phyloP scores from a whole-genome alignment of 257 asterid genomes.

The Salvia rosmarinus region DNA sequence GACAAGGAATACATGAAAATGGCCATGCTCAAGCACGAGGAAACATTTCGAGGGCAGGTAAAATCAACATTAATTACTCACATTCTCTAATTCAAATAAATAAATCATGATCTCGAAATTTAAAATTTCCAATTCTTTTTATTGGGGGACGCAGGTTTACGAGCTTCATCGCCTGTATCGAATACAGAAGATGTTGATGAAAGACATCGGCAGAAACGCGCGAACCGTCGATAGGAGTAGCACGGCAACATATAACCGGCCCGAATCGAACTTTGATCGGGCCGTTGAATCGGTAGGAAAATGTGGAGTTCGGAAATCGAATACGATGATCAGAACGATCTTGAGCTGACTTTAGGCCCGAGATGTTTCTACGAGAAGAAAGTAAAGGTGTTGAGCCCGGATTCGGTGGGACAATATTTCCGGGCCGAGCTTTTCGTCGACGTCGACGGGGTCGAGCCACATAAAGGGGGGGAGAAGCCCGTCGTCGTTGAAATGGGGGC shows the following conservation, averaged over 20 bases:
- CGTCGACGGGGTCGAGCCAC: slow-evolving; percentile 62
- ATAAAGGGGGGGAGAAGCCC: slow-evolving; percentile 36
- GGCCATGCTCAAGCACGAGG: slow-evolving; percentile 95
- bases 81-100: background rate
- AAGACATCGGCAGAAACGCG: slow-evolving; percentile 38
- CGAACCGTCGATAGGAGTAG: slow-evolving; percentile 18
- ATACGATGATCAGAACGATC: slow-evolving; percentile 52
- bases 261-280: slow-evolving; percentile 39
- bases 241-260: slow-evolving; percentile 18
- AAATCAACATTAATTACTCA: background rate
- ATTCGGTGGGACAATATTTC: slow-evolving; percentile 39
- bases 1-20: slow-evolving; percentile 84
- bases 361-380: slow-evolving; percentile 46
- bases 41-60: slow-evolving; percentile 89
- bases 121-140: background rate
- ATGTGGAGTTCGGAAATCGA: slow-evolving; percentile 25
- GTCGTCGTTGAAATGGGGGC: slow-evolving; percentile 55
- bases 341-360: slow-evolving; percentile 88
- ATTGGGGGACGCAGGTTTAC: slow-evolving; percentile 49
- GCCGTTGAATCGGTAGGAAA: slow-evolving; percentile 30
- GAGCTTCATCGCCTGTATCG: slow-evolving; percentile 90
- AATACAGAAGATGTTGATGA: slow-evolving; percentile 80
- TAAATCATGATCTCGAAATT: background rate
- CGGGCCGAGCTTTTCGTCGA: slow-evolving; percentile 66
- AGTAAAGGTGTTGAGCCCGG: slow-evolving; percentile 36